Percentiles rank a stretch among this genome's conserved stretches.
Evolutionary conservation across 192 early-diverging fungal species (phyloP).

Genomic region (Rhizophagus clarus): DNA sequence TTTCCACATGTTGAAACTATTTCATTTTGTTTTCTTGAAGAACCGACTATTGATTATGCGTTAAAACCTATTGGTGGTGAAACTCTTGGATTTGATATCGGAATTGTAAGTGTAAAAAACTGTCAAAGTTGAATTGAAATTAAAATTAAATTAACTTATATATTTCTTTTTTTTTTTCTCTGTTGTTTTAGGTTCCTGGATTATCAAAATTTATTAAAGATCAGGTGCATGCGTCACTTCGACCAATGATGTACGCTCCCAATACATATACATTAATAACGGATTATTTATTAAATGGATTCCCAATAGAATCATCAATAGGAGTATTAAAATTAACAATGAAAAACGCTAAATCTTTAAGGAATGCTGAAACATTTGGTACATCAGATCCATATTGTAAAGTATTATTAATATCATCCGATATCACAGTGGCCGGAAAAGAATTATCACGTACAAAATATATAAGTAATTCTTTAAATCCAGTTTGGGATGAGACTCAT

Average conservation of each 20-base stretch:
- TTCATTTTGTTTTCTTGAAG: constrained; percentile 81
- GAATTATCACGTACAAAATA: constrained; percentile 62
- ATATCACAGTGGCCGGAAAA: constrained; percentile 56
- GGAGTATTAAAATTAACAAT: constrained; percentile 86
- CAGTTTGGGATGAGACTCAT: constrained; percentile 85
- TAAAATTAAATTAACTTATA: not conserved
- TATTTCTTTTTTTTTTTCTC: not conserved
- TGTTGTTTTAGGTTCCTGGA: constrained; percentile 67
- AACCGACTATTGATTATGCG: constrained; percentile 85
- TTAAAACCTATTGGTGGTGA: constrained; percentile 90
- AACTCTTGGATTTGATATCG: constrained; percentile 83
- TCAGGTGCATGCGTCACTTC: constrained; percentile 71
- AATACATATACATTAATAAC: constrained; percentile 77
- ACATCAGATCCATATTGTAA: constrained; percentile 89
- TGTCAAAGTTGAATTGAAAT: too few relatives aligned
- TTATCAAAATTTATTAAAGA: constrained; percentile 75
- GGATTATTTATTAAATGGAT: constrained; percentile 74
- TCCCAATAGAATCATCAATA: constrained; percentile 68
- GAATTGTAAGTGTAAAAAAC: constrained; percentile 61
- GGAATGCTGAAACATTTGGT: constrained; percentile 88
- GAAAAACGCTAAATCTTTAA: constrained; percentile 79
- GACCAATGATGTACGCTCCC: constrained; percentile 85
- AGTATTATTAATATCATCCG: constrained; percentile 52
- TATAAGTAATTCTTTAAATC: constrained; percentile 75
- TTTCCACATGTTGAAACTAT: constrained; percentile 88